Base-by-base conservation (phyloP, 2,329 filamentous ascomycete genomes). In the Stachybotrys chartarum region DNA sequence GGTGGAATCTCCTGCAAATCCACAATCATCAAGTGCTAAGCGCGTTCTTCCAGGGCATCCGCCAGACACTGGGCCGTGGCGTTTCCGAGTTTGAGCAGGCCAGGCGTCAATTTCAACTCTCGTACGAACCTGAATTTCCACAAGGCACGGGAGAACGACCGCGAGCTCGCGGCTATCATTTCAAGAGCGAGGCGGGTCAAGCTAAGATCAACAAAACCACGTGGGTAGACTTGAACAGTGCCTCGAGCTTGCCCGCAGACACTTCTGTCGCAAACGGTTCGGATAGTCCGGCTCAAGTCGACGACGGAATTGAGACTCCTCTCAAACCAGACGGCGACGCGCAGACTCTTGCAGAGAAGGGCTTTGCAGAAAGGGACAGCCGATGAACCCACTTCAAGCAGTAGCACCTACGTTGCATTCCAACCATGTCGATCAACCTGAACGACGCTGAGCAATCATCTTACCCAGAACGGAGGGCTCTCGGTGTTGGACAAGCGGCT, bases 1-100 rank as follows among this genome's bases (percentile, higher is more conserved):
- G 88, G 30, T 99, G 94, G 94, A 89, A 87, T 0, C 78, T 99
- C 7, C 78, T 99, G 7, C 93, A 97, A 69, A 80, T 96, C 4
- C 94, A 99, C 73, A 99, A 99, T 68, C 86, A 95, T 68, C 79
- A 85, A 58, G 73, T 88, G 7, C 71, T 96, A 54, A 79, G 82
- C 50, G 64, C 73, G 0, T 96, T 97, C 74, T 96, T 97, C 69
- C 70, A 75, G 0, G 81, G 78, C 0, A 76, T 96, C 7, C 84
- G 93, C 18, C 67, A 71, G 1, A 84, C 84, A 55, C 86, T 97
- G 16, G 68, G 59, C 3, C 63, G 75, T 3, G 81, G 87, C 24
- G 64, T 73, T 0, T 71, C 75, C 1, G 74, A 69, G 0, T 97
- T 97, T 64, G 81, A 83, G 54, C 74, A 75, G 5, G 72, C 69